Percentiles rank a stretch among this genome's conserved stretches.
Conservation (phyloP, 179 eudicot genomes). For the Patellifolia procumbens region DNA sequence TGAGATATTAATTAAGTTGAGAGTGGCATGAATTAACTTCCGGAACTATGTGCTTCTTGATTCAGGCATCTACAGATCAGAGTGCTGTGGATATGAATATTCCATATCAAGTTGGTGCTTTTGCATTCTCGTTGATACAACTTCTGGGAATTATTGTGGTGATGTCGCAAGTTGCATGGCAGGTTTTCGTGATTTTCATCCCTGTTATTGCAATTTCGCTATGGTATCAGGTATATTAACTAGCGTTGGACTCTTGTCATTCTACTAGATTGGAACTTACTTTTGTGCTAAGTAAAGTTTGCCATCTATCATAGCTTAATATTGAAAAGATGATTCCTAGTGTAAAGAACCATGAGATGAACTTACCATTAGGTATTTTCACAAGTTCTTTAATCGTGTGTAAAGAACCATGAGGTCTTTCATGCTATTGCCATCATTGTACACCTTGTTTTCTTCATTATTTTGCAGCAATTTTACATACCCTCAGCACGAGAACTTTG, state of each 20-base stretch:
- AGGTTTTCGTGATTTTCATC: constrained; percentile 70
- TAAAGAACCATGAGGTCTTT: constrained; percentile 27
- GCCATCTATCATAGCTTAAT: not conserved
- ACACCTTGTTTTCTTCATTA: not conserved
- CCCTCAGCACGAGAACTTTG: constrained; percentile 66
- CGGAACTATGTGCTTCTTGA: not conserved
- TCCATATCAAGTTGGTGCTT: constrained; percentile 45
- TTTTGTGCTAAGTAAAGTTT: not conserved
- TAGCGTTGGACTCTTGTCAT: not conserved
- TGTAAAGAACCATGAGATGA: no score
- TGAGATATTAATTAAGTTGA: not conserved
- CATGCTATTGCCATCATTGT: not conserved
- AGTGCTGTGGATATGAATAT: constrained; percentile 66
- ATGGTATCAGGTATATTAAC: constrained; percentile 54
- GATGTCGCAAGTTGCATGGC: constrained; percentile 92
- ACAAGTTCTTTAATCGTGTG: not conserved
- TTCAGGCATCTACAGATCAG: constrained; percentile 89
- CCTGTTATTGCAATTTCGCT: constrained; percentile 57
- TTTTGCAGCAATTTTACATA: constrained; percentile 32
- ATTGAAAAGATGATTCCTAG: not conserved
- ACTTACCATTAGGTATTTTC: no score
- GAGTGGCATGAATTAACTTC: not conserved
- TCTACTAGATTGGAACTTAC: constrained; percentile 19
- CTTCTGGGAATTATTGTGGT: constrained; percentile 77
- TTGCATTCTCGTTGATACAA: constrained; percentile 65